Conservation (phyloP, 805 yeast genomes). For the Lachancea lanzarotensis region DNA sequence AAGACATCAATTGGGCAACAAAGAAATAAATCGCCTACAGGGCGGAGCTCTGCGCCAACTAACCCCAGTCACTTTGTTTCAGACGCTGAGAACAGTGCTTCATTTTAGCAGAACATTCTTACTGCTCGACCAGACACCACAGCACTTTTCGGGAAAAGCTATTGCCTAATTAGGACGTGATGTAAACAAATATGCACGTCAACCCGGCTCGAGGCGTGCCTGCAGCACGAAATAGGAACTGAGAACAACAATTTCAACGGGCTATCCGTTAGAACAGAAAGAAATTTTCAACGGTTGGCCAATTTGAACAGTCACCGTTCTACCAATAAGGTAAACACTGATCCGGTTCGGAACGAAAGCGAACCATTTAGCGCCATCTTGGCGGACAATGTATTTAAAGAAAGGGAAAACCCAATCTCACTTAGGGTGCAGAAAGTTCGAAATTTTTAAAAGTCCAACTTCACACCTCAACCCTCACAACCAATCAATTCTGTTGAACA, state of each 20-base stretch:
- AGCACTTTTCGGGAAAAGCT: background rate
- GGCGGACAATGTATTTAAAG: background rate
- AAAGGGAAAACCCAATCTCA: background rate
- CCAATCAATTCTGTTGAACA: background rate
- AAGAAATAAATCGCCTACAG: too few relatives aligned
- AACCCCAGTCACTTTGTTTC: too few relatives aligned
- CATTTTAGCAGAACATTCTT: conserved; percentile 1
- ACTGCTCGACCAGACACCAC: background rate
- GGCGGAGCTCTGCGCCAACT: too few relatives aligned
- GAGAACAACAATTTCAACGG: background rate
- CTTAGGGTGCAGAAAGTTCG: background rate
- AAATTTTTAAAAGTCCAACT: background rate
- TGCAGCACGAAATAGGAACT: background rate
- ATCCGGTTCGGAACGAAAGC: too few relatives aligned
- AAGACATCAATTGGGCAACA: too few relatives aligned
- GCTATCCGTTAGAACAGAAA: background rate
- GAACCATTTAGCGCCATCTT: too few relatives aligned
- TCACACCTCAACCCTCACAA: background rate
- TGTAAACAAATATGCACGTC: background rate
- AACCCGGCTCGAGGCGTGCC: background rate
- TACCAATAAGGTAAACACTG: too few relatives aligned
- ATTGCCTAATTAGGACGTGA: background rate
- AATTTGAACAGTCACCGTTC: background rate
- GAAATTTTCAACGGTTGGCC: background rate
- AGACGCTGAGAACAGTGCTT: background rate